phyloP scores from a whole-genome alignment of 2,329 filamentous ascomycete genomes.

The Calonectria hawksworthii region DNA sequence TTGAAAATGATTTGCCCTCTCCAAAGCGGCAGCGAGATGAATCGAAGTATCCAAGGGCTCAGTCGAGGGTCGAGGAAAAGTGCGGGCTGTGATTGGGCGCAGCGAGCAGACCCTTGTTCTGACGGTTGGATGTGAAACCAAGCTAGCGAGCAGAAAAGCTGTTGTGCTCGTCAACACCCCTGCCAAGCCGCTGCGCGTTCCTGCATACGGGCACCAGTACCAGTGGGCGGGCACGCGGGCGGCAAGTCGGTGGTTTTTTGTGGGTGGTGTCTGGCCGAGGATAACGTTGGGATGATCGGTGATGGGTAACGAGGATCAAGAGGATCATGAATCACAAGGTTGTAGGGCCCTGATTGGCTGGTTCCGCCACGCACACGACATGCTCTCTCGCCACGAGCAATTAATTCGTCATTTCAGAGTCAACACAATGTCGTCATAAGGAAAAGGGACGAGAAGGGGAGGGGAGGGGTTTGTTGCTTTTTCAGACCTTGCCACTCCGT shows the following conservation, averaged over 20 bases:
- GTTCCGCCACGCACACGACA: neutral
- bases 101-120: neutral
- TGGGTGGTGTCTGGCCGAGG: neutral
- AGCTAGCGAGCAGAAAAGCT: slow-evolving; percentile 19
- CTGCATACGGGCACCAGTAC: slow-evolving; percentile 20
- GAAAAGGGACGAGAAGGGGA: neutral
- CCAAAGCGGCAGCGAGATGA: neutral
- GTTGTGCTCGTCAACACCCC: slow-evolving; percentile 7
- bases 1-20: neutral
- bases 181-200: slow-evolving; percentile 25
- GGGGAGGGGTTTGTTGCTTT: neutral
- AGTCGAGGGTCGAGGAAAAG: neutral
- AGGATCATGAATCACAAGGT: neutral
- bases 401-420: neutral
- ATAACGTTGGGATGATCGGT: neutral
- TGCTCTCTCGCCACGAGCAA: neutral
- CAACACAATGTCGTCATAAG: slow-evolving; percentile 1
- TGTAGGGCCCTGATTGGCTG: neutral
- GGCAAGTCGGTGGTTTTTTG: neutral
- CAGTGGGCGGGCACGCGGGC: neutral
- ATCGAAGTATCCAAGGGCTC: slow-evolving; percentile 7
- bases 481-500: slow-evolving; percentile 5
- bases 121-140: slow-evolving; percentile 25
- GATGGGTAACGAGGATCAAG: slow-evolving; percentile 11
- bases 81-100: slow-evolving; percentile 19